Conservation (phyloP, 2,329 filamentous ascomycete species). For the Dactylellina sp. region DNA sequence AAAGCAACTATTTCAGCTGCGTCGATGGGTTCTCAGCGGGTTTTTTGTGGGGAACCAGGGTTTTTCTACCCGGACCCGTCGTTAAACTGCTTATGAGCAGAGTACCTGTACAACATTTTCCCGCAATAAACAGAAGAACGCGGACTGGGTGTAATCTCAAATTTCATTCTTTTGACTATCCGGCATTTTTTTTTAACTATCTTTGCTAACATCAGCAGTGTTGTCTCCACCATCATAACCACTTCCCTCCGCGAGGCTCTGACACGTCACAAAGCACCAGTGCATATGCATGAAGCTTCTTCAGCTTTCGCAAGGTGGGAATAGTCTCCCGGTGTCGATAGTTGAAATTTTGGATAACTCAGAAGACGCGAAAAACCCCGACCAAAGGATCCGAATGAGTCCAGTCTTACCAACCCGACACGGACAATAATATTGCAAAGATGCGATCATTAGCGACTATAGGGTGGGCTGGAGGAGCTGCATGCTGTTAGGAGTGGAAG, state of each 20-base stretch:
- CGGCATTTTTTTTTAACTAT: background rate
- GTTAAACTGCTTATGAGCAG: background rate
- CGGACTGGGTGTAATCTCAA: background rate
- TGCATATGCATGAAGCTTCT: slow-evolving; percentile 6
- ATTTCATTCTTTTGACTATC: background rate
- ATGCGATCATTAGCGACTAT: background rate
- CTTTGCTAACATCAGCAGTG: background rate
- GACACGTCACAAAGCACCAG: slow-evolving; percentile 5
- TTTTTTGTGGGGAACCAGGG: background rate
- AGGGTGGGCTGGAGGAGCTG: too few species aligned
- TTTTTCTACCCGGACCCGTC: slow-evolving; percentile 23
- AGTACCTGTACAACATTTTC: slow-evolving; percentile 14
- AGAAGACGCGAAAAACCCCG: too few species aligned
- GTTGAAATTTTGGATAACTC: too few species aligned
- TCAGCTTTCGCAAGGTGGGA: background rate
- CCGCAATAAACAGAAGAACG: slow-evolving; percentile 19
- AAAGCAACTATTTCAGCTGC: slow-evolving; percentile 27
- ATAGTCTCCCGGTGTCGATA: background rate
- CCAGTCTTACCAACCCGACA: too few species aligned
- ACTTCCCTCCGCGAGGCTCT: slow-evolving; percentile 4
- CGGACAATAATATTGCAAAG: background rate
- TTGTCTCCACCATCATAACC: background rate
- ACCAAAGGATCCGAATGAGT: too few species aligned
- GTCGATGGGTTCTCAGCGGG: background rate
- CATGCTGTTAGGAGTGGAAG: too few species aligned